phyloP scores from a whole-genome alignment of 2,329 filamentous ascomycete species.

The Monosporascus sp. region DNA sequence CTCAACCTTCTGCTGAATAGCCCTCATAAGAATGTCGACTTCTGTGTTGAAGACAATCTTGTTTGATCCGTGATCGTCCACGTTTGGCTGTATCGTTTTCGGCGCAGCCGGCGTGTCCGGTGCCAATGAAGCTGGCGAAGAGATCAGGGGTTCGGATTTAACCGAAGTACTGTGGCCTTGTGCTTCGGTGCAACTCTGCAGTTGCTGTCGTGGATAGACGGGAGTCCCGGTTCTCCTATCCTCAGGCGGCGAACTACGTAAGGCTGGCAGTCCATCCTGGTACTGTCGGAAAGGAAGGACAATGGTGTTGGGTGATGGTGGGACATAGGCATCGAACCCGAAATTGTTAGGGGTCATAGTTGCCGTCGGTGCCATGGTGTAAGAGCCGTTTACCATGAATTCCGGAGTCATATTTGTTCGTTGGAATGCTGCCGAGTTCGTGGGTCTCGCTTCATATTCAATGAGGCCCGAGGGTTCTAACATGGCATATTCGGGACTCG shows the following conservation, averaged over 20 bases:
- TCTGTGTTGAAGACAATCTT: conserved; percentile 70
- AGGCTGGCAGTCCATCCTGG: conserved; percentile 19
- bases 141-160: conserved; percentile 28
- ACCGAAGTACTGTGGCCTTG: conserved; percentile 27
- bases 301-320: conserved; percentile 18
- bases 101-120: conserved; percentile 13
- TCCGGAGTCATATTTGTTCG: conserved; percentile 40
- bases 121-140: conserved; percentile 7
- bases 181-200: conserved; percentile 12
- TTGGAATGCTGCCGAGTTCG: conserved; percentile 33
- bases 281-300: conserved; percentile 23
- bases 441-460: conserved; percentile 42
- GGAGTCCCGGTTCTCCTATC: neutral
- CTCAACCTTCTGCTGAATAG: conserved; percentile 57
- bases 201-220: neutral
- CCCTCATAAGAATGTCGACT: conserved; percentile 83
- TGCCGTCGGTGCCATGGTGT: conserved; percentile 37
- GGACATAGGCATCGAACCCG: conserved; percentile 37
- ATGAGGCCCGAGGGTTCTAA: conserved; percentile 43
- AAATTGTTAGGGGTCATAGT: conserved; percentile 38
- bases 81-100: conserved; percentile 41
- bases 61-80: conserved; percentile 39
- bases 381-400: conserved; percentile 41
- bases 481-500: conserved; percentile 37
- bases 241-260: conserved; percentile 9